These are phyloP conservation scores for Carnegiea gigantea DNA, from an alignment of 179 eudicot genomes.

Conservation along the genomic window DNA sequence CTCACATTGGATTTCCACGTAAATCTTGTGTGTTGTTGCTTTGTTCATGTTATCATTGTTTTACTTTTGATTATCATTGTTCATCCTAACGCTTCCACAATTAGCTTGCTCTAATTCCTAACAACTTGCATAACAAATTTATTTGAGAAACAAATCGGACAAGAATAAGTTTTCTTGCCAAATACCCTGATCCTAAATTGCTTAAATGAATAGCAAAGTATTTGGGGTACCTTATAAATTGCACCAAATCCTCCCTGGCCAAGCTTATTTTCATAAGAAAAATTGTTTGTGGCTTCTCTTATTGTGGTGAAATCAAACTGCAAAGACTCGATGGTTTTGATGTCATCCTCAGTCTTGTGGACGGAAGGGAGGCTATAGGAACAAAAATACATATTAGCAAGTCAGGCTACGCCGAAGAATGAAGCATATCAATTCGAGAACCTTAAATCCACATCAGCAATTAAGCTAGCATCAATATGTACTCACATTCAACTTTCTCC, in stretches of 20 bases:
- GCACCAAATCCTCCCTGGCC: slow-evolving; percentile 39
- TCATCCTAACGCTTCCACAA: too few relatives aligned
- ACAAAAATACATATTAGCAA: background rate
- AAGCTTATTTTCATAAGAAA: slow-evolving; percentile 32
- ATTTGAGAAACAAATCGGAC: too few relatives aligned
- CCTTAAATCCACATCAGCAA: background rate
- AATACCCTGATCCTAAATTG: background rate
- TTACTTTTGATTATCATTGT: too few relatives aligned
- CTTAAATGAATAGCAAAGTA: background rate
- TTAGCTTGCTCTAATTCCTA: too few relatives aligned
- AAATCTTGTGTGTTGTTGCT: too few relatives aligned
- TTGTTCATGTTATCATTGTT: too few relatives aligned
- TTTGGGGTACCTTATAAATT: slow-evolving; percentile 30
- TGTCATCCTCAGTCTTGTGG: slow-evolving; percentile 12
- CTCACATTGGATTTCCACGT: too few relatives aligned
- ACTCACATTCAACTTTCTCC: slow-evolving; percentile 11
- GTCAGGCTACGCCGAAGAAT: background rate
- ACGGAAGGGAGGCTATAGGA: background rate
- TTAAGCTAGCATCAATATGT: too few relatives aligned
- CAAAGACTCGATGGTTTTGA: slow-evolving; percentile 22
- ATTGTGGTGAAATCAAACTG: slow-evolving; percentile 27
- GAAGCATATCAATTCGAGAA: background rate
- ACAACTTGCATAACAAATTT: too few relatives aligned
- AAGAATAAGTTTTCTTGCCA: background rate
- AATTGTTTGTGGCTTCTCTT: slow-evolving; percentile 29